Base-by-base conservation (phyloP, 805 yeast genomes). In the Candida gorgasii region DNA sequence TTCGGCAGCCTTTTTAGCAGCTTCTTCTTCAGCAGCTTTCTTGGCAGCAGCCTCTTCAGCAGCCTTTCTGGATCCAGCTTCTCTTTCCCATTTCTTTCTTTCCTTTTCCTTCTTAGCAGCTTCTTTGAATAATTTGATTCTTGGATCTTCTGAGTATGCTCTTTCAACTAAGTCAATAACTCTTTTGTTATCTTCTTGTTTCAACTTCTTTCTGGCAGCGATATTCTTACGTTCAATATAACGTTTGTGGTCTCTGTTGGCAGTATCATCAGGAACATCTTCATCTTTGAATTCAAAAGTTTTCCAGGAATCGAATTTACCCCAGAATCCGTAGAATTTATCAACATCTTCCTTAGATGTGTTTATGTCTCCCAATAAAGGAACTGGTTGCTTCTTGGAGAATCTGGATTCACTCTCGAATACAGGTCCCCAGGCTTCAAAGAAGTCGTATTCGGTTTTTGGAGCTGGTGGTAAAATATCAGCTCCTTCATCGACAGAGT, bases 171-270 rank as follows among this genome's bases (percentile, higher is more conserved):
- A 70, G 58, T 86, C 89, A 52, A 85, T 80, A 50, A 92, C 69
- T 63, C 97, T 82, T 64, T 89, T 86, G 75, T 84, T 92, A 71
- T 93, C 99, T 63, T 93, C 97, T 61, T 92, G 89, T 85, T 93
- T 93, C 78, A 81, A 86, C 86, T 92, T 93, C 78, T 88, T 86
- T 77, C 99, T 87, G 45, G 95, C 88, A 54, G 96, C 89, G 69
- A 87, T 81, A 78, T 93, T 93, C 79, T 93, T 93, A 78, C 92
- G 89, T 75, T 93, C 99, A 55, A 90, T 84, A 77, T 89, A 87
- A 75, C 99, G 95, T 78, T 93, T 93, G 81, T 93, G 96, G 68
- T 93, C 99, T 79, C 99, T 89, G 83, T 93, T 93, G 48, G 96
- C 86, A 44, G 97, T 87, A 72, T 93, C 99, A 75, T 93, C 99